Base-by-base conservation (phyloP, 306 rosid genomes). In the Fragaria ananassa region DNA sequence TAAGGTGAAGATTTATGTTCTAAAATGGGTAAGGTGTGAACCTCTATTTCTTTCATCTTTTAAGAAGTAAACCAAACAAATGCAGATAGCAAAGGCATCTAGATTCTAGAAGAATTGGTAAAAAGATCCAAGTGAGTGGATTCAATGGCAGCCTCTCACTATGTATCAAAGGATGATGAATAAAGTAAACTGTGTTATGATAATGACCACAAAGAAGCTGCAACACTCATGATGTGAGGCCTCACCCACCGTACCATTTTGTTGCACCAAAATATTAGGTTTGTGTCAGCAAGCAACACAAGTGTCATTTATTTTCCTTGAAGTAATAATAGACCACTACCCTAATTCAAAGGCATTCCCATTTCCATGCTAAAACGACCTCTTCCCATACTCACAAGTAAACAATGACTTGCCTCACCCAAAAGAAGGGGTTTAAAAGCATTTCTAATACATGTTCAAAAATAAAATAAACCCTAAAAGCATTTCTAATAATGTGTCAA, bases 181-280 rank as follows among this genome's bases (percentile, higher is more conserved):
- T 71, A 78, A 60, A 74, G 63, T 50, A 78, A 68, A 69, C 27
- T 29, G 13, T 54, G 61, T 19, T 50, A 41, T 66, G 79, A 76
- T 76, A 58, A 64, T 72, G 81, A 65, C 76, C 31, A 54, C 62
- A 29, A 41, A 17, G 42, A 66, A 76, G 23, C 25, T 49, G 41
- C 25, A 58, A 68, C 25, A 42, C 45, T 39, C 53, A 72, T 76
- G 84, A 77, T 74, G 71, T 62, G 81, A 80, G 70, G 42, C 41
- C 63, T 66, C 75, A 77, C 84, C 79, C 53, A 50, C 64, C 61
- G 45, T 70, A 4, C 80, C 75, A 53, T 74, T 27, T 27, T 46
- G 47, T 25, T 80, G 29, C 80, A 53, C 75, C 35, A 27, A 63
- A 31, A 44, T 21, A 19, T 76, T 49, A 29, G 41, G 62, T 39